Percentiles rank a stretch among this genome's conserved stretches.
phyloP scores from a whole-genome alignment of 441 rosid species.

The Rhodomyrtus psidioides region DNA sequence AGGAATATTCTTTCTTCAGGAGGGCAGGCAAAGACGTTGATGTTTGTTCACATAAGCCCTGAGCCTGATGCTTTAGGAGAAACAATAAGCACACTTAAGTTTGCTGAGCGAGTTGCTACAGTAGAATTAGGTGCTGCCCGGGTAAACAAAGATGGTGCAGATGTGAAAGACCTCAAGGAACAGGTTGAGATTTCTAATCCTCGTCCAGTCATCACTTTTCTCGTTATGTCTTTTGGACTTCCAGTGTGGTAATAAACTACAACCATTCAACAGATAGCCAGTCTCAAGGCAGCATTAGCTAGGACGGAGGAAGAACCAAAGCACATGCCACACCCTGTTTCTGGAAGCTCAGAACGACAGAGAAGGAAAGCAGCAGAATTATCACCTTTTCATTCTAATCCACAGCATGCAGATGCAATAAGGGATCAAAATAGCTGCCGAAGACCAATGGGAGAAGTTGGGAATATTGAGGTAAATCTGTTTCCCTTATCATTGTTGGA shows the following conservation, averaged over 20 bases:
- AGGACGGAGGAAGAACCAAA: conserved; percentile 61
- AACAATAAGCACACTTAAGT: conserved; percentile 82
- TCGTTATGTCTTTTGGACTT: not conserved
- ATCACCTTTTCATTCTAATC: conserved; percentile 32
- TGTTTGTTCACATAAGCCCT: conserved; percentile 92
- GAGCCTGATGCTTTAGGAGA: conserved; percentile 73
- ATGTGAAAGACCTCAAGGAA: conserved; percentile 80
- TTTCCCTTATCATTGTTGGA: not conserved
- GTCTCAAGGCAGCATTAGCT: conserved; percentile 74
- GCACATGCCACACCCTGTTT: conserved; percentile 28
- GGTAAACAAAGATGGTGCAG: conserved; percentile 63
- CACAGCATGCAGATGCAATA: conserved; percentile 21
- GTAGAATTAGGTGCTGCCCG: conserved; percentile 87
- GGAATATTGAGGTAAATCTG: conserved; percentile 60
- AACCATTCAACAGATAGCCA: conserved; percentile 49
- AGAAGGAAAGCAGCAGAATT: conserved; percentile 42
- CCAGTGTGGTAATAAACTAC: not conserved
- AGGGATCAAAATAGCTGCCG: conserved; percentile 29
- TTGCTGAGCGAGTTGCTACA: conserved; percentile 87
- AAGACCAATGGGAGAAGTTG: conserved; percentile 59
- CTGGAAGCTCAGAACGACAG: conserved; percentile 53
- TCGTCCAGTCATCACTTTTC: not conserved
- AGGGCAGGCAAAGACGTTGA: conserved; percentile 88
- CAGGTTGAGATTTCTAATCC: conserved; percentile 31
- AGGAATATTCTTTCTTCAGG: conserved; percentile 31